Base-by-base conservation (phyloP, 192 early-diverging fungal species). In the Coemansia sp. region DNA sequence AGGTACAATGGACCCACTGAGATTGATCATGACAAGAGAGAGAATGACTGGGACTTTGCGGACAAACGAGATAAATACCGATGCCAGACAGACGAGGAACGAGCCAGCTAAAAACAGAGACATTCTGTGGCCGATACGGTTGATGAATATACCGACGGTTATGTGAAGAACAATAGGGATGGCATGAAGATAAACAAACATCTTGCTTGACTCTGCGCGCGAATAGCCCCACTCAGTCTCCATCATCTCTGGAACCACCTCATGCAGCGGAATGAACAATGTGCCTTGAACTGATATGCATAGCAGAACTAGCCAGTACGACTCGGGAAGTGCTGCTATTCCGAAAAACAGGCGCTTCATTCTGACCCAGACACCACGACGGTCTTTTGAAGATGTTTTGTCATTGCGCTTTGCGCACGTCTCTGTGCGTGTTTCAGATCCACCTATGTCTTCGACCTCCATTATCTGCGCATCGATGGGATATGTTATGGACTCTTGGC, bases 131-230 rank as follows among this genome's bases (percentile, higher is more conserved):
- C 88, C 88, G 37, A 85, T 68, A 10, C 71, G 77, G 61, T 89
- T 86, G 70, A 89, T 86, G 38, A 86, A 57, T 23, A 87, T 67
- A 40, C 88, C 88, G n/a, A 87, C 57, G 9, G 76, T 9, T 15
- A 86, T 74, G 11, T 87, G 84, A 23, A 83, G 78, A 23, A 84
- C 74, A 58, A 88, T 87, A 10, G 88, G 88, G 52, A 87, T 81
- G 9, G 80, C 70, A 44, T 87, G 81, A 19, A 84, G 73, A 15
- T 84, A 82, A 41, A 84, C 85, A 48, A 81, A 82, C 40, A 78
- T 60, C 61, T 74, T 76, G 58, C 79, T 81, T 7, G 84, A 78
- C 54, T 82, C 50, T 0, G 72, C 74, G 11, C 69, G 70, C 56
- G 76, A 61, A 48, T 85, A 75, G 13, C 74, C 69, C 79, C 76